phyloP scores from a whole-genome alignment of 768 basidiomycete genomes.

The Kwoniella bestiolae region DNA sequence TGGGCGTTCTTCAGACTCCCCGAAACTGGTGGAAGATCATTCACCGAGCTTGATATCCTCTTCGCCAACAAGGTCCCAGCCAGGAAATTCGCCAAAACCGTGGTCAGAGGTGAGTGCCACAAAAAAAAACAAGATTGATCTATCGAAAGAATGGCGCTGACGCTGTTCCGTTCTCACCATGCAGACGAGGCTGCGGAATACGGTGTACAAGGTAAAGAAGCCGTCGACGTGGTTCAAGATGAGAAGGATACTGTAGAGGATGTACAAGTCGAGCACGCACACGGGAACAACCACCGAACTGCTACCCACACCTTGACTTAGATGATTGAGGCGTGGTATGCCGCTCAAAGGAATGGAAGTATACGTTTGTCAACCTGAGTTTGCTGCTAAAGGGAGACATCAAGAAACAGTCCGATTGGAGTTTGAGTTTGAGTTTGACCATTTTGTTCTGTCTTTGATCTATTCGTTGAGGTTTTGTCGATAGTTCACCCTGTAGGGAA shows the following conservation, averaged over 20 bases:
- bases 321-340: background rate
- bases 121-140: too few relatives aligned
- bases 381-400: too few relatives aligned
- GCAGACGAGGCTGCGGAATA: conserved; percentile 8
- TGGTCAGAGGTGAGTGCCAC: conserved; percentile 23
- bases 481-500: too few relatives aligned
- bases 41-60: conserved; percentile 46
- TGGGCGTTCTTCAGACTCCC: conserved; percentile 39
- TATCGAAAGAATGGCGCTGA: too few relatives aligned
- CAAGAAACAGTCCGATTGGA: too few relatives aligned
- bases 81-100: conserved; percentile 34
- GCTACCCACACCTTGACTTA: background rate
- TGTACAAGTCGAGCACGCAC: background rate
- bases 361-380: too few relatives aligned
- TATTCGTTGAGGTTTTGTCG: too few relatives aligned
- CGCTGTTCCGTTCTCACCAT: too few relatives aligned
- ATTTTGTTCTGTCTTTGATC: too few relatives aligned
- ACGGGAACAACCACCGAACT: background rate
- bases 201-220: conserved; percentile 10
- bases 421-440: too few relatives aligned
- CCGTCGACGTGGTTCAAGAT: conserved; percentile 7
- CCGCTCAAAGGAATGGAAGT: too few relatives aligned
- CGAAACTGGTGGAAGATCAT: conserved; percentile 28
- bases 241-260: conserved; percentile 10
- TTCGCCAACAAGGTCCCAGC: conserved; percentile 43